Conservation (phyloP, 805 yeast genomes). For the Metschnikowia noctiluminum region DNA sequence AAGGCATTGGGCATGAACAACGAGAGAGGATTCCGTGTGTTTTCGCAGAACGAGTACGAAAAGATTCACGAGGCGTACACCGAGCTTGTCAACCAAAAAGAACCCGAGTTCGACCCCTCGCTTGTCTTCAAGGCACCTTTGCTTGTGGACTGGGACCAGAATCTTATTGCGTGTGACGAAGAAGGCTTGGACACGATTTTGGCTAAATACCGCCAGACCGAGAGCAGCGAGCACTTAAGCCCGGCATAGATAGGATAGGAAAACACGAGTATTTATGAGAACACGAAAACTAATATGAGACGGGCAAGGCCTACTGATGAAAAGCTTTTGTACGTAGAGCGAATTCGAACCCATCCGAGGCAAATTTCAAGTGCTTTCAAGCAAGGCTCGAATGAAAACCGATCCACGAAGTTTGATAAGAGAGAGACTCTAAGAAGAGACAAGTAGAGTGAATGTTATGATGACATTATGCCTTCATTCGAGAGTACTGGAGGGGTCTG, state of each 20-base stretch:
- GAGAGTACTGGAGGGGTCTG: too few relatives aligned
- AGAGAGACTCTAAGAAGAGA: neutral
- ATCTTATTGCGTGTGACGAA: constrained; percentile 38
- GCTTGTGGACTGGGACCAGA: constrained; percentile 47
- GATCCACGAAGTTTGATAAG: too few relatives aligned
- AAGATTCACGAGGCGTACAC: constrained; percentile 37
- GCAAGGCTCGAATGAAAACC: too few relatives aligned
- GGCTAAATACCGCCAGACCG: constrained; percentile 23
- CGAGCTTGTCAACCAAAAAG: constrained; percentile 22
- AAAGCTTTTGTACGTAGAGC: too few relatives aligned
- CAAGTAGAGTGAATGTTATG: too few relatives aligned
- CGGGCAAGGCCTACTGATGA: too few relatives aligned
- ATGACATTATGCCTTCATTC: too few relatives aligned
- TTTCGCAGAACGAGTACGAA: constrained; percentile 37
- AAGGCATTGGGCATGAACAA: constrained; percentile 19
- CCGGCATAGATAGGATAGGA: constrained; percentile 5
- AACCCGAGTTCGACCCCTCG: constrained; percentile 28
- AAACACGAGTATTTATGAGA: too few relatives aligned
- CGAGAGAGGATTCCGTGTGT: constrained; percentile 28
- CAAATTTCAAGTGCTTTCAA: too few relatives aligned
- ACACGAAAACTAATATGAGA: too few relatives aligned
- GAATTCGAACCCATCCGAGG: too few relatives aligned
- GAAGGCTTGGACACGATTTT: constrained; percentile 28
- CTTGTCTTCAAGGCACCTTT: constrained; percentile 40
- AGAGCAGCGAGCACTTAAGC: constrained; percentile 9